phyloP scores from a whole-genome alignment of 2,329 filamentous ascomycete genomes.

The Paraconiothyrium sp. region DNA sequence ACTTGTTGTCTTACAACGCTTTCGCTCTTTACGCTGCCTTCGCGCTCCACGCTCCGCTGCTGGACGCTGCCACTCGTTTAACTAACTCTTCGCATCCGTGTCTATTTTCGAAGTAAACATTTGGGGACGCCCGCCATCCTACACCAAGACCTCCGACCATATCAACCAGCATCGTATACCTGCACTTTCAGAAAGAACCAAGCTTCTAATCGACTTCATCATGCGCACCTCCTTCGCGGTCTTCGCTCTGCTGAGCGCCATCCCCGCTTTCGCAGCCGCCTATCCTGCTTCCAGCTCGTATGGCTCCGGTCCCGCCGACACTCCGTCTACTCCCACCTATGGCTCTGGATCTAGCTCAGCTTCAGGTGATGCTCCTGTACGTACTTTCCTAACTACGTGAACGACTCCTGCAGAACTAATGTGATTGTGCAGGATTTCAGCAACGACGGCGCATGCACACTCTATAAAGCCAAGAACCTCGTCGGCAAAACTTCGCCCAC shows the following conservation, averaged over 20 bases:
- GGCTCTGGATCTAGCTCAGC: conserved; percentile 5
- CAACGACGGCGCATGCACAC: conserved; percentile 19
- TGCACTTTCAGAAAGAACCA: background rate
- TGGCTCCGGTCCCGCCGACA: background rate
- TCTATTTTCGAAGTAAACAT: background rate
- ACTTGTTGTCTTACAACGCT: conserved; percentile 7
- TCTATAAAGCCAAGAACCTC: conserved; percentile 27
- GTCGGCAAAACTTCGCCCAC: conserved; percentile 16
- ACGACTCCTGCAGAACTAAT: background rate
- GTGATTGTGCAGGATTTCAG: conserved; percentile 4
- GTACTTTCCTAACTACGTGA: background rate
- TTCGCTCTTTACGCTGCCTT: conserved; percentile 13
- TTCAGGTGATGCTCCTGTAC: background rate
- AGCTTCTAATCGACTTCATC: conserved; percentile 7
- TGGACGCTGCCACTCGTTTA: conserved; percentile 16
- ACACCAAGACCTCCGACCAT: background rate
- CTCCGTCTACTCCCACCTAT: conserved; percentile 7
- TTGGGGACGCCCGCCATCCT: background rate
- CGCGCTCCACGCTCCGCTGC: conserved; percentile 4
- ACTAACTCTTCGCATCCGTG: background rate
- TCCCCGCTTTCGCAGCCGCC: conserved; percentile 19
- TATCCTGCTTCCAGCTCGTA: conserved; percentile 13
- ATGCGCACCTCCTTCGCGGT: conserved; percentile 25
- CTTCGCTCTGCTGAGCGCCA: conserved; percentile 23
- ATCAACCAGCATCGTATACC: background rate